Conservation (phyloP, 768 basidiomycete genomes). For the Xerocomellus amylosporus region DNA sequence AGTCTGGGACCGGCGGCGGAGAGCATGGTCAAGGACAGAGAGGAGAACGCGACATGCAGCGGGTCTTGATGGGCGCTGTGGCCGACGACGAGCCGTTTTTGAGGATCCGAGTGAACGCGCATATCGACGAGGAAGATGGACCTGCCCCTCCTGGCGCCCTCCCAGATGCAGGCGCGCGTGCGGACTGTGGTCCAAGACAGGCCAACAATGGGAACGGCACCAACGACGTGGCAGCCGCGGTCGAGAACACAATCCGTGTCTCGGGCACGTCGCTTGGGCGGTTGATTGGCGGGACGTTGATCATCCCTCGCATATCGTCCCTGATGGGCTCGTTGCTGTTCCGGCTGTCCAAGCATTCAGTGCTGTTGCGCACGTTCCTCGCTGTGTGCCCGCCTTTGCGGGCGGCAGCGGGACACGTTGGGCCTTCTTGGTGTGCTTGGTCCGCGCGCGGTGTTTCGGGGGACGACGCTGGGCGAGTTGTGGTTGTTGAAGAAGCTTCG, state of each 20-base stretch:
- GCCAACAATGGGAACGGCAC: slow-evolving; percentile 9
- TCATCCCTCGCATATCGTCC: slow-evolving; percentile 64
- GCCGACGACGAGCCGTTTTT: slow-evolving; percentile 32
- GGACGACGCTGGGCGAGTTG: slow-evolving; percentile 11
- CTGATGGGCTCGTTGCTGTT: slow-evolving; percentile 62
- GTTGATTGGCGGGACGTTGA: slow-evolving; percentile 64
- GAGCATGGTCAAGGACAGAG: slow-evolving; percentile 14
- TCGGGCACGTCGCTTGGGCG: slow-evolving; percentile 62
- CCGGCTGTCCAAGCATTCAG: slow-evolving; percentile 43
- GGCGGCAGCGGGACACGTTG: slow-evolving; percentile 6
- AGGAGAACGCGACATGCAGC: slow-evolving; percentile 21
- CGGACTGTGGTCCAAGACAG: slow-evolving; percentile 11
- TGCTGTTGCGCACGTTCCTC: slow-evolving; percentile 25
- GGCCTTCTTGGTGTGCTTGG: slow-evolving; percentile 2
- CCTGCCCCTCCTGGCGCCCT: slow-evolving; percentile 12
- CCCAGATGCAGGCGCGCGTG: slow-evolving; percentile 11
- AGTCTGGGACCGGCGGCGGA: slow-evolving; percentile 7
- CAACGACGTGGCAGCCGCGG: slow-evolving; percentile 44
- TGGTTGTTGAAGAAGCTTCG: slow-evolving; percentile 25
- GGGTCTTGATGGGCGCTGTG: slow-evolving; percentile 20
- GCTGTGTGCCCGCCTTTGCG: slow-evolving; percentile 22
- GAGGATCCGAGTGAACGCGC: slow-evolving; percentile 31
- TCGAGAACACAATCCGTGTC: slow-evolving; percentile 56
- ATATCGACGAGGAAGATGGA: slow-evolving; percentile 31
- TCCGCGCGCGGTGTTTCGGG: slow-evolving; percentile 20